Conservation (phyloP, 2,329 filamentous ascomycete genomes). For the Diplodia intermedia region DNA sequence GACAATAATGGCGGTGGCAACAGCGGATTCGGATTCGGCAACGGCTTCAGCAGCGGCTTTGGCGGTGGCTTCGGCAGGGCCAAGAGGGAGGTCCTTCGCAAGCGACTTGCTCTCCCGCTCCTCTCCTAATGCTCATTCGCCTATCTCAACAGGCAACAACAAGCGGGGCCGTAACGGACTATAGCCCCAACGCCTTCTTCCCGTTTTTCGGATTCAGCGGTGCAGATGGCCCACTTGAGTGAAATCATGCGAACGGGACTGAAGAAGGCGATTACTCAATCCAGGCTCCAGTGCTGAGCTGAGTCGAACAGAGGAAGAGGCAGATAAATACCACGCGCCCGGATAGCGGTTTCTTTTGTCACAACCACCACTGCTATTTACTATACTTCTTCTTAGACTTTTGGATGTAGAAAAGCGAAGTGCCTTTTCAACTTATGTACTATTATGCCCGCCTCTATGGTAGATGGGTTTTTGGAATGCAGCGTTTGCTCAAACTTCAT, state of each 20-base stretch:
- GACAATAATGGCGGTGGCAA: conserved; percentile 32
- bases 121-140: conserved; percentile 18
- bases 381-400: conserved; percentile 4
- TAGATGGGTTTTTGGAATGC: neutral
- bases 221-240: conserved; percentile 11
- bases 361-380: neutral
- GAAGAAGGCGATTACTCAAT: conserved; percentile 18
- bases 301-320: neutral
- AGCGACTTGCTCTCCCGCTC: conserved; percentile 19
- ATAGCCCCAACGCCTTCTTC: neutral
- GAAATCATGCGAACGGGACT: conserved; percentile 8
- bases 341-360: neutral
- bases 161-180: neutral
- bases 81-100: conserved; percentile 19
- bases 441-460: neutral
- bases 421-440: conserved; percentile 4
- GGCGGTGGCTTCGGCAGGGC: conserved; percentile 27
- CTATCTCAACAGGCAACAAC: conserved; percentile 4
- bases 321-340: neutral
- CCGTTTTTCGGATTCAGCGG: neutral
- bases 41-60: conserved; percentile 9
- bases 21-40: conserved; percentile 17
- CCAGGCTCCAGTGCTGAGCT: conserved; percentile 5
- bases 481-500: neutral
- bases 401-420: neutral